Conservation (phyloP, 129 eudicot species). For the Flaveria trinervia region DNA sequence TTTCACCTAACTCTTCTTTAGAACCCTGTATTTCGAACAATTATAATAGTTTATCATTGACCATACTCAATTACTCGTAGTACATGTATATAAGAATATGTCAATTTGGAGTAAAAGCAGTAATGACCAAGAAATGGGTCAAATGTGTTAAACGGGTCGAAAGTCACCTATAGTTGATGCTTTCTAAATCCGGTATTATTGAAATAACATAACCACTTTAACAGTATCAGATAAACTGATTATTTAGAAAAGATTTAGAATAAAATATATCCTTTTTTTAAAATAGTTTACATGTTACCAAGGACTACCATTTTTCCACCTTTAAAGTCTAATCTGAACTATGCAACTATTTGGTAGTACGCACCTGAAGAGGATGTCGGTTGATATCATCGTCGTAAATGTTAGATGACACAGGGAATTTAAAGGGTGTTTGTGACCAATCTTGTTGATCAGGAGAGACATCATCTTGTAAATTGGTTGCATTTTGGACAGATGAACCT, state of each 20-base stretch:
- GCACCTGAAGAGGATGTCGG: constrained; percentile 51
- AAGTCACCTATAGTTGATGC: neutral
- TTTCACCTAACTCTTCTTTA: constrained; percentile 18
- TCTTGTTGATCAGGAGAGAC: constrained; percentile 17
- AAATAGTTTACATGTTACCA: neutral
- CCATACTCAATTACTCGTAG: neutral
- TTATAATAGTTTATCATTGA: neutral
- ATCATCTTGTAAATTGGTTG: constrained; percentile 13
- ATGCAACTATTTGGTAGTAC: neutral
- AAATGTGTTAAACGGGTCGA: neutral
- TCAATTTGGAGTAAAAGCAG: neutral
- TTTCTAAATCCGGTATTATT: neutral
- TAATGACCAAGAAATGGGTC: neutral
- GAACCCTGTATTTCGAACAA: constrained; percentile 38
- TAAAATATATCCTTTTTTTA: too few relatives aligned
- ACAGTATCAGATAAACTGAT: neutral
- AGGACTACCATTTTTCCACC: neutral
- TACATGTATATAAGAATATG: neutral
- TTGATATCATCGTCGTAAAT: constrained; percentile 33
- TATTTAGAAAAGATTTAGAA: neutral
- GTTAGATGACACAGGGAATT: constrained; percentile 22
- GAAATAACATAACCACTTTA: neutral
- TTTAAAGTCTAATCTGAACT: neutral
- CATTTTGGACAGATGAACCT: constrained; percentile 14
- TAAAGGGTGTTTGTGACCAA: constrained; percentile 10